A percentile compares a stretch with the other conserved stretches of the same genome.
These are phyloP conservation scores for Trichoderma sp. DNA, from an alignment of 2,329 filamentous ascomycete genomes.

Conservation along the genomic window DNA sequence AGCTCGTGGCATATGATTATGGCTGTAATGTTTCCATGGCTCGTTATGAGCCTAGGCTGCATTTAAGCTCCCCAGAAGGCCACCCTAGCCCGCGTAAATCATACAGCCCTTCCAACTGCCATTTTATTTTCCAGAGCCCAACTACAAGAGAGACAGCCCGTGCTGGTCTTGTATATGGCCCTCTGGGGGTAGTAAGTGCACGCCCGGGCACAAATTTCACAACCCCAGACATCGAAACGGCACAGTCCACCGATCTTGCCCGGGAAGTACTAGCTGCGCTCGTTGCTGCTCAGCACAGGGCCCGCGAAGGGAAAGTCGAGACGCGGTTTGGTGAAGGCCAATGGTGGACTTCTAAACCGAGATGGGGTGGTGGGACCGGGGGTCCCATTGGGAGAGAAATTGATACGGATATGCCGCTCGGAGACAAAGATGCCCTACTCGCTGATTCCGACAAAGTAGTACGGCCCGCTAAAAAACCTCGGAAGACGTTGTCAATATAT, in stretches of 20 bases:
- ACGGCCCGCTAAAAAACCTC: slow-evolving; percentile 50
- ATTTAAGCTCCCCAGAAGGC: slow-evolving; percentile 50
- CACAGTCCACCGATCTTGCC: slow-evolving; percentile 65
- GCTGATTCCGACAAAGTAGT: slow-evolving; percentile 35
- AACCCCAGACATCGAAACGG: slow-evolving; percentile 49
- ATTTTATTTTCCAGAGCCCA: slow-evolving; percentile 64
- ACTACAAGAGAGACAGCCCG: slow-evolving; percentile 63
- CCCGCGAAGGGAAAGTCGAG: slow-evolving; percentile 61
- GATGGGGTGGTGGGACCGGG: slow-evolving; percentile 66
- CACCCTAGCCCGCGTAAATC: slow-evolving; percentile 47
- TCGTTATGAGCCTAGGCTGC: slow-evolving; percentile 62
- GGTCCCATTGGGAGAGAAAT: slow-evolving; percentile 66
- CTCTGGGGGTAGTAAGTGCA: slow-evolving; percentile 62
- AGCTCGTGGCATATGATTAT: slow-evolving; percentile 68
- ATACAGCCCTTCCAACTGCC: slow-evolving; percentile 62
- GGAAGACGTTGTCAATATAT: slow-evolving; percentile 62
- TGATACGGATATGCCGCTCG: slow-evolving; percentile 50
- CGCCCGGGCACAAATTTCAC: slow-evolving; percentile 59
- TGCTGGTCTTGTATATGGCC: slow-evolving; percentile 63
- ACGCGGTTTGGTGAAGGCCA: slow-evolving; percentile 59
- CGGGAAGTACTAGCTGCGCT: slow-evolving; percentile 64
- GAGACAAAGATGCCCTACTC: slow-evolving; percentile 50
- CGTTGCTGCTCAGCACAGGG: slow-evolving; percentile 66
- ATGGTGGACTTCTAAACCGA: slow-evolving; percentile 64
- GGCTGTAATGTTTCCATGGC: slow-evolving; percentile 63